Base-by-base conservation (phyloP, 2,329 filamentous ascomycete genomes). In the Xylariaceae sp. region DNA sequence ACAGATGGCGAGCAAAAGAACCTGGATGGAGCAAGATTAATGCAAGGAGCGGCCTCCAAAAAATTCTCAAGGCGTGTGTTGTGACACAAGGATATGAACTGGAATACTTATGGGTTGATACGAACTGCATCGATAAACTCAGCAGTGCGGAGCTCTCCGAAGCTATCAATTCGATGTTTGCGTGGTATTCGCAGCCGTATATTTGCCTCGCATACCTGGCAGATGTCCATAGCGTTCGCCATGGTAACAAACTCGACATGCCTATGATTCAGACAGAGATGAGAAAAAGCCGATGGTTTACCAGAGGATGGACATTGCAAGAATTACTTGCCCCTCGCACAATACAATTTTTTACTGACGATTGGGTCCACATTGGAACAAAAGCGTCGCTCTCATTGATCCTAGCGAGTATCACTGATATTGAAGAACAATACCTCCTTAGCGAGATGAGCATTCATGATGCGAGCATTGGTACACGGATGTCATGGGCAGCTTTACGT, bases 91-190 rank as follows among this genome's bases (percentile, higher is more conserved):
- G 14, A 36, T 36, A 36, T 14, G 14, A 36, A 10, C 14, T 36
- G 33, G 33, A 36, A 14, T 36, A 36, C 14, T 14, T 36, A 36
- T 36, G 33, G 33, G 33, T 36, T 10, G 33, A 36, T 14, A 36
- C 33, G 10, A 36, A 36, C 14, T 36, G 33, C 33, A 36, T 36
- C 33, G 33, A 36, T 36, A 36, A 36, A 14, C 10, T 36, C 33
- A 36, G 33, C 14, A 36, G 33, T 36, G 33, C 33, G 10, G 33
- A 36, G 10, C 14, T 36, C 10, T 36, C 33, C 33, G 33, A 36
- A 19, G 47, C 51, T 10, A 54, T 54, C 16, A 54, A 54, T 22
- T 47, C 42, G 9, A 54, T 54, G 43, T 54, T 43, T 16, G 18
- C 16, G 11, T 50, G 51, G 51, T 54, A 50, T 40, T 7, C 28